Percentiles rank a stretch among this genome's conserved stretches.
phyloP scores from a whole-genome alignment of 805 yeast genomes.

The Myxozyma monticola region DNA sequence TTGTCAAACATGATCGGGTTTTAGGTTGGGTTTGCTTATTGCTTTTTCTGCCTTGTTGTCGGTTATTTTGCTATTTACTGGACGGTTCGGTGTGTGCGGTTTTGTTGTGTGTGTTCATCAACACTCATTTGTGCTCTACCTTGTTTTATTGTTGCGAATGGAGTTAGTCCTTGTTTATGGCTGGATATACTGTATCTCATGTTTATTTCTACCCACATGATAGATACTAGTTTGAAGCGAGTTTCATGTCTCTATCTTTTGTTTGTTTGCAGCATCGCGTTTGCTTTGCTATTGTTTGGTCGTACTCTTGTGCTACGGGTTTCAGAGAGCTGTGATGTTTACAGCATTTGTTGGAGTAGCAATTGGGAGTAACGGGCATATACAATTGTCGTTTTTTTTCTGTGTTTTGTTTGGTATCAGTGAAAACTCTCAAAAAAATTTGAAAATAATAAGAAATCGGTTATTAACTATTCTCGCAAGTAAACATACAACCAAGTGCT shows the following conservation, averaged over 20 bases:
- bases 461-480: too few species aligned
- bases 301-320: background rate
- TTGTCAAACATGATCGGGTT: background rate
- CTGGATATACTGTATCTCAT: background rate
- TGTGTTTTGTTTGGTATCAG: background rate
- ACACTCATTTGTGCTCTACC: background rate
- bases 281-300: background rate
- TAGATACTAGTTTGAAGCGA: background rate
- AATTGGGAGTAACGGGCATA: background rate
- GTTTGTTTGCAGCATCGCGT: background rate
- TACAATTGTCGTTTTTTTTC: background rate
- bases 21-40: background rate
- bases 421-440: background rate
- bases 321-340: background rate
- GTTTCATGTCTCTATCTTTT: background rate
- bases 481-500: too few species aligned
- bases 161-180: background rate
- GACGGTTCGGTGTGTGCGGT: background rate
- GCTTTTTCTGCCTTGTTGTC: background rate
- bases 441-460: too few species aligned
- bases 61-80: too few species aligned
- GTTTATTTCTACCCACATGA: background rate
- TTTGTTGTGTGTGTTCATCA: background rate
- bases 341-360: background rate
- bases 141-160: background rate